These are phyloP conservation scores for Hypoxylon fuscum DNA, from an alignment of 495 filamentous ascomycete genomes.

Conservation along the genomic window DNA sequence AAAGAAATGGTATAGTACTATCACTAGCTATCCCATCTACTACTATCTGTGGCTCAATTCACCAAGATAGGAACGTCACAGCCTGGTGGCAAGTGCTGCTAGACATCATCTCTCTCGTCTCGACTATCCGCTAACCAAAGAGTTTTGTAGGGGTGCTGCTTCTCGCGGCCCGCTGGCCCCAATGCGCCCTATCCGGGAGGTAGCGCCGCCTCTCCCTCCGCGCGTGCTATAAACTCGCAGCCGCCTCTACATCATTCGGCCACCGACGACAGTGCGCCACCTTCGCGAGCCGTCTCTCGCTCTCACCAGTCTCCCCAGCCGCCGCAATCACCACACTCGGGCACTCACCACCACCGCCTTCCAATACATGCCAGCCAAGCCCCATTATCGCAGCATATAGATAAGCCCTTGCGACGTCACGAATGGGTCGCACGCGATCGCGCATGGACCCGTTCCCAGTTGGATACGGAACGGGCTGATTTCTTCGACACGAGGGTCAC, in stretches of 20 bases:
- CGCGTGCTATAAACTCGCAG: slow-evolving; percentile 54
- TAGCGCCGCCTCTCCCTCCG: slow-evolving; percentile 49
- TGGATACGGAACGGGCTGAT: slow-evolving; percentile 63
- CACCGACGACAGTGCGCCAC: slow-evolving; percentile 31
- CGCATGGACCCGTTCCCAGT: slow-evolving; percentile 53
- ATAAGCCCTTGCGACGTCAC: slow-evolving; percentile 58
- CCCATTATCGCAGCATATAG: slow-evolving; percentile 56
- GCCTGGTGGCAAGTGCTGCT: slow-evolving; percentile 4
- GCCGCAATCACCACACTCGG: slow-evolving; percentile 19
- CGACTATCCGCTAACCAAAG: slow-evolving; percentile 13
- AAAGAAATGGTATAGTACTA: slow-evolving; percentile 33
- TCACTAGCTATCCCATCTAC: too few species aligned
- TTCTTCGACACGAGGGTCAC: slow-evolving; percentile 88
- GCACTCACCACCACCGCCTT: slow-evolving; percentile 23
- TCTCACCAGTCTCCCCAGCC: slow-evolving; percentile 36
- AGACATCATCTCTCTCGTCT: neutral
- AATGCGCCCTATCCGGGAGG: slow-evolving; percentile 55
- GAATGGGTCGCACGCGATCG: slow-evolving; percentile 58
- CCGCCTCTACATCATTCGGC: slow-evolving; percentile 29
- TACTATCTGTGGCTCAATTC: too few species aligned
- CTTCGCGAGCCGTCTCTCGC: slow-evolving; percentile 29
- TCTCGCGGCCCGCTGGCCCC: slow-evolving; percentile 53
- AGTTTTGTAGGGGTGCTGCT: slow-evolving; percentile 57
- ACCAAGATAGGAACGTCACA: neutral
- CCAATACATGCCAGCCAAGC: slow-evolving; percentile 21